Evolutionary conservation across 768 basidiomycete genomes (phyloP), one percentile per base, ranked within the genome.

Genomic region (Cystofilobasidium ferigula): DNA sequence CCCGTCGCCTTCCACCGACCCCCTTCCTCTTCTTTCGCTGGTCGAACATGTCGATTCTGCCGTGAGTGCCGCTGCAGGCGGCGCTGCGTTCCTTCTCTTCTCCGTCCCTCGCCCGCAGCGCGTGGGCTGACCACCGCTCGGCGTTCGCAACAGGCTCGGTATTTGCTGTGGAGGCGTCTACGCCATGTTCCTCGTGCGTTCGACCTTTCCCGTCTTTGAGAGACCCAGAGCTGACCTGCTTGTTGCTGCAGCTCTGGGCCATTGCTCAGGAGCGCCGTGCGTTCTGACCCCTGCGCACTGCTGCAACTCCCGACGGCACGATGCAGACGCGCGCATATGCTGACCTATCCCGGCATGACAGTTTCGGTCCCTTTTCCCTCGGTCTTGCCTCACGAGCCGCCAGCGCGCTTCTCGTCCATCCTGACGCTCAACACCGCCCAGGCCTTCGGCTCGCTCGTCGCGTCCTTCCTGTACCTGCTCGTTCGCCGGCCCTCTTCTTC

Each of bases 181-280:
- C 74, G 83, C 86, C 28, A 91, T 91, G 82, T 97, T 95, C 75
- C 79, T 97, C 70, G 87, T 87, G 71, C 76, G 85, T 74, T 62
- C 7, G 38, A 16, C 18, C 28, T 24, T 66, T 43, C 3, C 22
- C 7, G 12, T 38, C 26, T 48, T 1, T 10, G 13, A 35, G 10
- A 1, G 0, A 22, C 6, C 18, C 34, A 24, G 34, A 26, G 35
- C 12, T 3, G 12, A 9, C 47, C 14, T 20, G 1, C 14, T 32
- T 16, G 9, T 22, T 38, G 14, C 51, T 30, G 10, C 70, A 90
- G 89, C 75, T 90, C 58, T 89, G 90, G 90, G 91, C 88, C 14
- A 83, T 93, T 51, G 88, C 90, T 12, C 95, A 99, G 79, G 95
- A 98, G 79, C 81, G 93, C 76, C 75, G 93, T 95, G 76, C 72